Evolutionary conservation across 495 filamentous ascomycete genomes (phyloP), one percentile per base, ranked within the genome.

Genomic region (Daldinia loculata): DNA sequence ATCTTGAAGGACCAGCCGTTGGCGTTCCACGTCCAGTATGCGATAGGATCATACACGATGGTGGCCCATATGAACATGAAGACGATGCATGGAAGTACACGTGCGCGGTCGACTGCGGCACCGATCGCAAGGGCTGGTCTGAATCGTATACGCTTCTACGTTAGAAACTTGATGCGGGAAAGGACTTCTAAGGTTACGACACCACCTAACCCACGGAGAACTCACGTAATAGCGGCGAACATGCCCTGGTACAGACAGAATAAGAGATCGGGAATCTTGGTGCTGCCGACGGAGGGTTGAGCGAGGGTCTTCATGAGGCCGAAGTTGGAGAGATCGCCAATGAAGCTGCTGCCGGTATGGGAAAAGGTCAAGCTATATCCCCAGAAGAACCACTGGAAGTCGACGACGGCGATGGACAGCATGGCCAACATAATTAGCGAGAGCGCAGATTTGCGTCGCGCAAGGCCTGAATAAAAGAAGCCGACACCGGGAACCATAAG

Each of bases 381-480:
- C 96, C 95, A 98, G 84, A 99, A 97, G 84, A 98, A 99, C 95
- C 95, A 99, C 77, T 98, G 95, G 83, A 98, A 97, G 29, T 91
- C 90, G 22, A 97, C 88, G 56, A 99, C 90, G 32, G 93, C 94
- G 55, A 90, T 89, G 15, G 94, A 93, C 84, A 95, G 93, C 80
- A 98, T 88, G 68, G 90, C 91, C 8, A 96, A 89, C 96, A 96
- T 98, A 81, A 99, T 93, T 66, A 98, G 86, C 30, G 94, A 97
- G 52, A 99, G 85, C 34, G 95, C 95, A 0, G 93, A 97, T 83
- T 99, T 99, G 77, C 95, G 84, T 57, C 96, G 91, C 7, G 95
- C 96, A 24, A 99, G 91, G 74, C 95, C 96, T n/a, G 93, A 98
- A 85, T 99, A 99, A 86, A 98, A 95, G 85, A 98, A 97, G 24